Percentiles rank a stretch among this genome's conserved stretches.
Conservation (phyloP, 305 asterid species). For the Coffea humblotiana region DNA sequence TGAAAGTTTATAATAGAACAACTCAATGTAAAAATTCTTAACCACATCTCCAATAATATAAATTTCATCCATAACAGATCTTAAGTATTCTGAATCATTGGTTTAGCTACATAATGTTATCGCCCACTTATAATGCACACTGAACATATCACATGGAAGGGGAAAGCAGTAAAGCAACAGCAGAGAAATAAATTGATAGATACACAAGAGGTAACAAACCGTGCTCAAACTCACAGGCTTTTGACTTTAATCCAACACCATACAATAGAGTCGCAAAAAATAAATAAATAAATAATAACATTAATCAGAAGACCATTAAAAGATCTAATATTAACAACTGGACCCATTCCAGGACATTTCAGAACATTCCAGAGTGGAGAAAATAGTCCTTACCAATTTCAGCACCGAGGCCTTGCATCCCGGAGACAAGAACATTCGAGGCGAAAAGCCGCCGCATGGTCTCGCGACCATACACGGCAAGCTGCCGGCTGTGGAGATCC, state of each 20-base stretch:
- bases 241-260: not conserved
- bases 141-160: not conserved
- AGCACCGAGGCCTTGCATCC: slow-evolving; percentile 97
- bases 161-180: not conserved
- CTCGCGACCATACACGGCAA: slow-evolving; percentile 97
- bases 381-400: slow-evolving; percentile 67
- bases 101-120: not conserved
- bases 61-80: not conserved
- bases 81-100: not conserved
- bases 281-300: not conserved
- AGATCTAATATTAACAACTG: not conserved
- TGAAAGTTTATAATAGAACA: not conserved
- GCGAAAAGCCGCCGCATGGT: slow-evolving; percentile 92
- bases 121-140: not conserved
- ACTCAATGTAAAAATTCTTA: not conserved
- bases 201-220: not conserved
- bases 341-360: not conserved
- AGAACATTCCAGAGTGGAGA: not conserved
- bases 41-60: not conserved
- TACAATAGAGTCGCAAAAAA: not conserved
- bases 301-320: not conserved
- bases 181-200: not conserved
- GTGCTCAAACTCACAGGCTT: not conserved
- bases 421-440: slow-evolving; percentile 84
- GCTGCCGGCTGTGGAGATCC: slow-evolving; percentile 98